Conservation (phyloP, 768 basidiomycete species). For the Holtermannia corniformis region DNA sequence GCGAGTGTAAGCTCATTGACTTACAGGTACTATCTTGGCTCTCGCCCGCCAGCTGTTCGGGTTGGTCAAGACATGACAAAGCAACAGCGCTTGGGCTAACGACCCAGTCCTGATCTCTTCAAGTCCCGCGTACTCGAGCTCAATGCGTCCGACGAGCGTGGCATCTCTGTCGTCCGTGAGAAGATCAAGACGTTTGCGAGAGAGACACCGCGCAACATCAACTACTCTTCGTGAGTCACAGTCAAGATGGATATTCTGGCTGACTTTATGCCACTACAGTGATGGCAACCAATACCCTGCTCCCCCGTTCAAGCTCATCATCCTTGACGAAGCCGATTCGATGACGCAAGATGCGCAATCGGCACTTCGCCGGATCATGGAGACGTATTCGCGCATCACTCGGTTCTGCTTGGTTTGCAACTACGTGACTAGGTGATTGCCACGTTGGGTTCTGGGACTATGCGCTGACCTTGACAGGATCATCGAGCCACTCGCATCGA, state of each 20-base stretch:
- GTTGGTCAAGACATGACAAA: constrained; percentile 45
- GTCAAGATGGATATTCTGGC: not conserved
- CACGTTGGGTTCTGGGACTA: not conserved
- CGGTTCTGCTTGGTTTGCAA: constrained; percentile 98
- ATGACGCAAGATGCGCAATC: constrained; percentile 99
- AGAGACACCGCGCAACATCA: constrained; percentile 40
- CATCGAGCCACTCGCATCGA: constrained; percentile 95
- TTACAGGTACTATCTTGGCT: constrained; percentile 73
- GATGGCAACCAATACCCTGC: constrained; percentile 70
- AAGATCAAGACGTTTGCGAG: constrained; percentile 95
- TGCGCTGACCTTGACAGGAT: constrained; percentile 53
- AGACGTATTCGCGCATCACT: constrained; percentile 93
- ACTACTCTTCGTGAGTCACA: constrained; percentile 36
- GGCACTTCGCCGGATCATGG: constrained; percentile 96
- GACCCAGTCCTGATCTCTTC: constrained; percentile 79
- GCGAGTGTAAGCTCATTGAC: no score
- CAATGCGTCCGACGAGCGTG: constrained; percentile 97
- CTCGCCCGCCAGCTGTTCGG: constrained; percentile 89
- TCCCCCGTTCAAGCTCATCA: constrained; percentile 97
- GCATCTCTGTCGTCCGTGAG: constrained; percentile 91
- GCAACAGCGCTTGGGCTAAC: not conserved
- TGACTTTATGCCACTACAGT: constrained; percentile 54
- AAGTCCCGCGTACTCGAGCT: constrained; percentile 85
- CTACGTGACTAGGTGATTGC: constrained; percentile 83
- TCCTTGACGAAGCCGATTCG: constrained; percentile 96